These are phyloP conservation scores for Phaeotremella fagi DNA, from an alignment of 768 basidiomycete species.

Conservation along the genomic window DNA sequence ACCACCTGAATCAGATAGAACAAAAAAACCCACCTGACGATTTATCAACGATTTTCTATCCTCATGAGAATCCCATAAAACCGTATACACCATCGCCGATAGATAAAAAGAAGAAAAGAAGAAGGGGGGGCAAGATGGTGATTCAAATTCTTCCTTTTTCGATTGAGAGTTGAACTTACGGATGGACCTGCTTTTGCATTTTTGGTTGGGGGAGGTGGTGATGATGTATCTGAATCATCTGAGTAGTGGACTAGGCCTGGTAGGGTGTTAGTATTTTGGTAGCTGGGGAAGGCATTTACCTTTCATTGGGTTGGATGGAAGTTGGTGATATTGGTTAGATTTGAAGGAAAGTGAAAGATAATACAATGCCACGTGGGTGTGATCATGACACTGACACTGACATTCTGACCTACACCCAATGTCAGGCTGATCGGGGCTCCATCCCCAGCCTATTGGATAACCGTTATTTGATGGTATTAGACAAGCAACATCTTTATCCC, in stretches of 20 bases:
- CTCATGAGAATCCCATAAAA: slow-evolving; percentile 6
- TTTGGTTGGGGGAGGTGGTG: slow-evolving; percentile 6
- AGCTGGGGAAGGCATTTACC: background rate
- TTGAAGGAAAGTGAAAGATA: background rate
- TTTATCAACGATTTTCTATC: slow-evolving; percentile 8
- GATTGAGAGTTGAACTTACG: slow-evolving; percentile 20
- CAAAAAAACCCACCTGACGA: slow-evolving; percentile 6
- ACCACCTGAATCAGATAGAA: background rate
- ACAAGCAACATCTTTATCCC: background rate
- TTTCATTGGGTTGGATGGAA: background rate
- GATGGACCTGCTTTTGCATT: slow-evolving; percentile 17
- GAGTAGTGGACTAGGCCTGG: slow-evolving; percentile 32
- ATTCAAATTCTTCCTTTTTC: slow-evolving; percentile 6
- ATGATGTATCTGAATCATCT: slow-evolving; percentile 24
- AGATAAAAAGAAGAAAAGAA: background rate
- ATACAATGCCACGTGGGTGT: too few relatives aligned
- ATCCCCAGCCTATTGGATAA: too few relatives aligned
- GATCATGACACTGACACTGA: background rate
- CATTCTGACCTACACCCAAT: background rate
- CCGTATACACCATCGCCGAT: background rate
- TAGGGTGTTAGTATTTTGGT: background rate
- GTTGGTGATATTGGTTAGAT: too few relatives aligned
- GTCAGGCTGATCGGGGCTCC: background rate
- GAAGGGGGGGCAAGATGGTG: slow-evolving; percentile 32
- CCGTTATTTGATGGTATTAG: too few relatives aligned